Evolutionary conservation across 2,329 filamentous ascomycete species (phyloP).

Genomic region (Ophiostoma angusticollis): DNA sequence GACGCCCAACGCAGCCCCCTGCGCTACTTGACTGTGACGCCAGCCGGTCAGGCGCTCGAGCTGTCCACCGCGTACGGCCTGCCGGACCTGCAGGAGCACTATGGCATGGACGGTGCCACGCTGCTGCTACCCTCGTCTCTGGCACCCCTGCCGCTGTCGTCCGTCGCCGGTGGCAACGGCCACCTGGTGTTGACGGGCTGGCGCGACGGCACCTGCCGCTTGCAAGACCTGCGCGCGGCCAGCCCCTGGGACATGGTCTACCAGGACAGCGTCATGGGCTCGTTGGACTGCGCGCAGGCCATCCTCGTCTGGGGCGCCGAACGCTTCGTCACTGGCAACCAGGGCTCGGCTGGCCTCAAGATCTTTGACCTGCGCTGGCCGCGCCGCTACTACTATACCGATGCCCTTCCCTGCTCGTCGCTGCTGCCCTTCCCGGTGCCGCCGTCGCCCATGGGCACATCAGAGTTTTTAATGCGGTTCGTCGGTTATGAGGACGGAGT

Average conservation of each 20-base stretch:
- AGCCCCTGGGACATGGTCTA: conserved; percentile 34
- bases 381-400: conserved; percentile 34
- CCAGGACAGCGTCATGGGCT: conserved; percentile 37
- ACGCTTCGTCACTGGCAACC: conserved; percentile 37
- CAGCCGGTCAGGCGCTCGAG: conserved; percentile 28
- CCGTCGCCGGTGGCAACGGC: conserved; percentile 19
- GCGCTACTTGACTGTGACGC: conserved; percentile 32
- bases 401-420: conserved; percentile 32
- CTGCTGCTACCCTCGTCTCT: conserved; percentile 27
- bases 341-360: conserved; percentile 29
- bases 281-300: conserved; percentile 31
- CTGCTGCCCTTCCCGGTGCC: conserved; percentile 25
- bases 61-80: conserved; percentile 19
- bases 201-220: conserved; percentile 38
- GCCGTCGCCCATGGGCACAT: conserved; percentile 9
- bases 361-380: conserved; percentile 43
- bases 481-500: too few relatives aligned
- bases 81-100: conserved; percentile 15
- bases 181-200: conserved; percentile 36
- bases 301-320: conserved; percentile 37
- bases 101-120: conserved; percentile 15
- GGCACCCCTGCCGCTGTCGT: conserved; percentile 27
- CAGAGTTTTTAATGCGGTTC: too few relatives aligned
- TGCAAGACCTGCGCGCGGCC: conserved; percentile 38
- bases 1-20: conserved; percentile 30